Evolutionary conservation across 306 rosid genomes (phyloP), one percentile per base, ranked within the genome.

Genomic region (Vachellia collinsii): DNA sequence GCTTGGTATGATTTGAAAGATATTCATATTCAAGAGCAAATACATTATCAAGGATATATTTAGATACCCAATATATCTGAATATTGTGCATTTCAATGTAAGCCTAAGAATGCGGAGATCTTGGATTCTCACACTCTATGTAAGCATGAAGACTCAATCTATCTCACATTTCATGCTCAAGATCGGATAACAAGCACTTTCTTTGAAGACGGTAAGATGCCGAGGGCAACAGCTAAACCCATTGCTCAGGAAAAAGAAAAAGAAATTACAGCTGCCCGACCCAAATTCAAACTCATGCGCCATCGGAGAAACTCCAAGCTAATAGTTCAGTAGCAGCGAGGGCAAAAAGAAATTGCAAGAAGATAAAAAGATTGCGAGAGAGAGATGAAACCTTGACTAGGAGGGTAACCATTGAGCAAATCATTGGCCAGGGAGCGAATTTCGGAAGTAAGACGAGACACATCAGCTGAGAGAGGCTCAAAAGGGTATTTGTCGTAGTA

Each of bases 401-500:
- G 91, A 69, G 97, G 88, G 41, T 39, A 72, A 25, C 80, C 76
- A 56, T 12, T 4, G 82, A 90, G 87, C 23, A 93, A 85, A 83
- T 86, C 91, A 81, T 75, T 42, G 38, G 86, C 76, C 65, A 86
- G 23, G 16, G 93, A 85, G 79, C 89, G 96, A 83, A 95, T 84
- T 82, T 89, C 72, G 10, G 94, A 81, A 68, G 98, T 88, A 68
- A 95, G 93, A 51, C 85, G 88, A 76, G 92, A 68, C 72, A 95
- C 92, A 59, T 91, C 87, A 2, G 77, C 78, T 43, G 98, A 91
- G 29, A 90, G 93, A 76, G 99, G 93, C 8, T 90, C 4, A 16
- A 91, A 91, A 22, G 89, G 88, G 85, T 91, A 92, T 10, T 74
- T 90, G 70, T 95, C 99, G 84, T 95, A 95, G 44, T 88, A 95